Conservation (phyloP, 371 early-diverging fungal species). For the Phascolomyces articulosus region DNA sequence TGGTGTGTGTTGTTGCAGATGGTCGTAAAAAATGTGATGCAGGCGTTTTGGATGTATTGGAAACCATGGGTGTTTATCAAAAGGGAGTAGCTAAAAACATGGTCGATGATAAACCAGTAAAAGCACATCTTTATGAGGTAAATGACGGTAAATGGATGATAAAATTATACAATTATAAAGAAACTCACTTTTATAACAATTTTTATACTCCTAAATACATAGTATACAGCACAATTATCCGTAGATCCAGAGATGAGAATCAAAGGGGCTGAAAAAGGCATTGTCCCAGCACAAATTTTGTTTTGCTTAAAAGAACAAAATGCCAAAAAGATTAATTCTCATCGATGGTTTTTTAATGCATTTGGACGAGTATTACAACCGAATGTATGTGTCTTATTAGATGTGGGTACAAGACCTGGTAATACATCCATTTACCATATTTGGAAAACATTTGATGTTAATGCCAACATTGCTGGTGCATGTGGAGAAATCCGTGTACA, state of each 20-base stretch:
- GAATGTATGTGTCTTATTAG: constrained; percentile 78
- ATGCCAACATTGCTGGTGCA: constrained; percentile 77
- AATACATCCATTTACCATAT: constrained; percentile 73
- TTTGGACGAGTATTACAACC: constrained; percentile 79
- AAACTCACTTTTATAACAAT: not conserved
- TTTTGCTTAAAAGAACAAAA: constrained; percentile 82
- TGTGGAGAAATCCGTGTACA: constrained; percentile 84
- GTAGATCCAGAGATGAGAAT: constrained; percentile 77
- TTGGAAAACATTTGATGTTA: constrained; percentile 79
- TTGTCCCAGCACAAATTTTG: constrained; percentile 81
- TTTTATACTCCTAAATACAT: not conserved
- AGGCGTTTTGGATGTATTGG: constrained; percentile 56
- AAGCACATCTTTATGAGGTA: constrained; percentile 82
- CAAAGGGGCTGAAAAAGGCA: constrained; percentile 68
- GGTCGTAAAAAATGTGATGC: constrained; percentile 75
- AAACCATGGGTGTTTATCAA: constrained; percentile 73
- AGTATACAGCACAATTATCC: constrained; percentile 88
- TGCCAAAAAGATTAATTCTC: constrained; percentile 83
- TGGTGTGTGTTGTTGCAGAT: constrained; percentile 84
- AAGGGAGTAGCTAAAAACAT: constrained; percentile 71
- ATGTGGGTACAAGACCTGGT: constrained; percentile 85
- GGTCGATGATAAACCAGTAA: constrained; percentile 59
- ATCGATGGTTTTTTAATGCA: constrained; percentile 91
- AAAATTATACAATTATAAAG: not conserved
- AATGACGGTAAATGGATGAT: not conserved